A percentile compares a stretch with the other conserved stretches of the same genome.
These are phyloP conservation scores for Candida cerambycidarum DNA, from an alignment of 805 yeast species.

Conservation along the genomic window DNA sequence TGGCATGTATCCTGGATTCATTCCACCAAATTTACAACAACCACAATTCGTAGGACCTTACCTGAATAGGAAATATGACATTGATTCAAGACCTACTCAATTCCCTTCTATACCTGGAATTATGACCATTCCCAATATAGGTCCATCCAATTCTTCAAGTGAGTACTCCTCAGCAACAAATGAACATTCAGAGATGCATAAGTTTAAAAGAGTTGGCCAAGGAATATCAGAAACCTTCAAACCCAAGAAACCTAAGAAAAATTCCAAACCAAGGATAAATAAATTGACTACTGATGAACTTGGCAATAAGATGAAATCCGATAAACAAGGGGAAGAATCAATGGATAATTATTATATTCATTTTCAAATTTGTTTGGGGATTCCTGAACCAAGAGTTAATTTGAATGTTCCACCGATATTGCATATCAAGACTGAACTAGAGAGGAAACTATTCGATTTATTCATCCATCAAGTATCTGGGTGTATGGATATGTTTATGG, in stretches of 20 bases:
- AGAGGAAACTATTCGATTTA: conserved; percentile 32
- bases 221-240: conserved; percentile 20
- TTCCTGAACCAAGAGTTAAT: conserved; percentile 1
- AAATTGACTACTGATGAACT: conserved; percentile 21
- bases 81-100: not conserved
- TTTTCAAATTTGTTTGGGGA: conserved; percentile 8
- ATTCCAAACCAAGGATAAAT: conserved; percentile 38
- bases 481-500: conserved; percentile 34
- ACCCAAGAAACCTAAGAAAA: conserved; percentile 37
- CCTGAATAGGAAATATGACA: conserved; percentile 10
- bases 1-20: not conserved
- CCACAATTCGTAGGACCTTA: conserved; percentile 10
- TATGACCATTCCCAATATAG: not conserved
- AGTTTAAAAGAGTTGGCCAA: not conserved
- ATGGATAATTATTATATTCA: conserved; percentile 9
- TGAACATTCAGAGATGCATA: not conserved
- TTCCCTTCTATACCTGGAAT: not conserved
- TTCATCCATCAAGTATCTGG: conserved; percentile 29
- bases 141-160: not conserved
- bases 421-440: conserved; percentile 22
- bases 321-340: conserved; percentile 9
- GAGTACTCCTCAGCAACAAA: not conserved
- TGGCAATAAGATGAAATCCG: not conserved
- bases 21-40: conserved; percentile 1
- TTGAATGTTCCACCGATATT: conserved; percentile 9